Base-by-base conservation (phyloP, 2,329 filamentous ascomycete genomes). In the Pseudocercospora musae region DNA sequence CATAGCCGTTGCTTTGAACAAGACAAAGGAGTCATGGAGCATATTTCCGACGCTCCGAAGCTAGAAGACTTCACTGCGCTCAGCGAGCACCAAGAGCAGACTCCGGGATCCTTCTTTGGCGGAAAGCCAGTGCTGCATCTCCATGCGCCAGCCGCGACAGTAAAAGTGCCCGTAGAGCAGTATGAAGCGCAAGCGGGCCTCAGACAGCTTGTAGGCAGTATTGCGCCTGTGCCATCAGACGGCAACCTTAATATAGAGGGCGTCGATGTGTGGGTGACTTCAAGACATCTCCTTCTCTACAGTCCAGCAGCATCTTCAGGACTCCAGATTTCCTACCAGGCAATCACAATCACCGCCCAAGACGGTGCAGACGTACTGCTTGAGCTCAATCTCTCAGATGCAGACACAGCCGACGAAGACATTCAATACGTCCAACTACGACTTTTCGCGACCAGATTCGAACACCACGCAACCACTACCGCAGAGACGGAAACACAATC, bases 271-370 rank as follows among this genome's bases (percentile, higher is more conserved):
- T 82, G 78, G 78, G 80, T 82, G 15, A 79, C 74, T 27, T 81
- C 79, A 21, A 74, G 84, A 69, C 78, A 82, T 68, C 80, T 93
- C 59, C 86, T 81, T 13, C 75, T 93, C 63, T 92, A 87, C 78
- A 88, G 87, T 67, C 75, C 78, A 11, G 74, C 81, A 3, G 82
- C 80, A 11, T 79, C 81, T 37, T 82, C 78, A 18, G 90, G 90
- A 65, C 77, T 91, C 49, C 82, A 85, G 44, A 89, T 93, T 67
- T 86, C 89, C 0, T 94, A 92, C 75, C 89, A 87, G 2, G 80
- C 85, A 64, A 90, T 94, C 73, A 87, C 87, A 21, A 86, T 93
- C 15, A 90, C 92, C 73, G 90, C 89, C 0, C 85, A 89, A 69
- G 88, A 91, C 76, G 84, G 86, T 60, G 69, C 72, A 58, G 80